Evolutionary conservation across 495 filamentous ascomycete genomes (phyloP).

Genomic region (Niebla homalea): DNA sequence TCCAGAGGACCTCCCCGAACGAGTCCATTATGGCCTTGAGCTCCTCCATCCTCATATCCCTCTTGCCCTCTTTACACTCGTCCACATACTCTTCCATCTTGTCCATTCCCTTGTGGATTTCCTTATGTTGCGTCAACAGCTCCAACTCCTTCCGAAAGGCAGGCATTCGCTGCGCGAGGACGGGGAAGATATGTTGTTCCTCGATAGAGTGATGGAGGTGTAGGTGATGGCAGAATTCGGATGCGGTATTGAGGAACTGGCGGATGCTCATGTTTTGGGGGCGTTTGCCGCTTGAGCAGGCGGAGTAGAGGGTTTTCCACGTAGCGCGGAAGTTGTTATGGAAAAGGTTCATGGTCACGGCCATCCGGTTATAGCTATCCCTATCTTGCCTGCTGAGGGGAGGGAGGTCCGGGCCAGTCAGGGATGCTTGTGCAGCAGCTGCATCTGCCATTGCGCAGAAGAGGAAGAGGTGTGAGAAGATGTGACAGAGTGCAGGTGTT

Average conservation of each 20-base stretch:
- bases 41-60: constrained; percentile 52
- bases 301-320: constrained; percentile 56
- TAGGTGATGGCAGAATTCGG: constrained; percentile 55
- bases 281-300: constrained; percentile 38
- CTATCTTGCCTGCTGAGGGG: constrained; percentile 7
- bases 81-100: constrained; percentile 54
- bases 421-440: too few species aligned
- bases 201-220: constrained; percentile 74
- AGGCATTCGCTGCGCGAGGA: constrained; percentile 68
- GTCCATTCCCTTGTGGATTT: constrained; percentile 74
- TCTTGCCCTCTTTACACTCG: constrained; percentile 48
- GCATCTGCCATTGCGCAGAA: too few species aligned
- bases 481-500: too few species aligned
- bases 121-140: constrained; percentile 61
- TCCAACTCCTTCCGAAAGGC: constrained; percentile 55
- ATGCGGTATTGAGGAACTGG: constrained; percentile 48
- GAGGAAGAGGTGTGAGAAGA: too few species aligned
- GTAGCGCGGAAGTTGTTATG: constrained; percentile 65
- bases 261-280: constrained; percentile 46
- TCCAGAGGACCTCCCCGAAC: constrained; percentile 56
- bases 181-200: constrained; percentile 69
- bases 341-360: constrained; percentile 8
- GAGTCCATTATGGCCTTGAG: constrained; percentile 56
- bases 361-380: constrained; percentile 10
- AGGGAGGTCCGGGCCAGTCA: background rate